A percentile compares a stretch with the other conserved stretches of the same genome.
These are phyloP conservation scores for Phytopythium aichiense DNA, from an alignment of 352 stramenopile genomes.

Conservation along the genomic window DNA sequence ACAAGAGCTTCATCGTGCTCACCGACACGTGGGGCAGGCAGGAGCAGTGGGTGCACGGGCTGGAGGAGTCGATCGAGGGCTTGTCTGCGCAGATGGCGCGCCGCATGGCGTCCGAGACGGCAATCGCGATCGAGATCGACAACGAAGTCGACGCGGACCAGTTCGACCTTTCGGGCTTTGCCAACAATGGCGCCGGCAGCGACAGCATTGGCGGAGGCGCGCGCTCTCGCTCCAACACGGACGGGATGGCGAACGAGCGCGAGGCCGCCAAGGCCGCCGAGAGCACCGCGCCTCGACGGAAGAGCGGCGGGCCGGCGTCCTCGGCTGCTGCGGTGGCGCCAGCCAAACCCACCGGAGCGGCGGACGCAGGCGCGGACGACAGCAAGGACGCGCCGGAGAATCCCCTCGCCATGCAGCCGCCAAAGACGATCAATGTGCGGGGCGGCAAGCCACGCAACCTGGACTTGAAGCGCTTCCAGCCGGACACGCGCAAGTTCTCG, in stretches of 20 bases:
- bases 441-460: conserved; percentile 39
- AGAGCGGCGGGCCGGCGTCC: conserved; percentile 14
- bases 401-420: neutral
- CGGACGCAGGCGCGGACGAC: neutral
- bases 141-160: conserved; percentile 83
- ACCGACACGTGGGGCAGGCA: conserved; percentile 82
- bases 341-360: neutral
- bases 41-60: conserved; percentile 84
- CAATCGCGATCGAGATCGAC: conserved; percentile 84
- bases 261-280: conserved; percentile 19
- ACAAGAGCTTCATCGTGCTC: conserved; percentile 87
- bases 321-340: conserved; percentile 6
- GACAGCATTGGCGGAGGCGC: conserved; percentile 1
- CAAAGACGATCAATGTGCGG: neutral
- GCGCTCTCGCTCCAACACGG: conserved; percentile 9
- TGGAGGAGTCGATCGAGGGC: conserved; percentile 73
- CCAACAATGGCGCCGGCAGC: conserved; percentile 14
- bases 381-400: neutral
- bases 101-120: conserved; percentile 63
- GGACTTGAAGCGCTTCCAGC: conserved; percentile 72
- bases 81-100: conserved; percentile 51
- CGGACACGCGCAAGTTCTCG: conserved; percentile 67
- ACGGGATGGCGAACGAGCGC: conserved; percentile 19
- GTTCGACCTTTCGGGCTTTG: conserved; percentile 59
- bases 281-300: conserved; percentile 19